Percentiles rank a stretch among this genome's conserved stretches.
Conservation (phyloP, 1,284 basidiomycete genomes). For the Cerrena zonata region DNA sequence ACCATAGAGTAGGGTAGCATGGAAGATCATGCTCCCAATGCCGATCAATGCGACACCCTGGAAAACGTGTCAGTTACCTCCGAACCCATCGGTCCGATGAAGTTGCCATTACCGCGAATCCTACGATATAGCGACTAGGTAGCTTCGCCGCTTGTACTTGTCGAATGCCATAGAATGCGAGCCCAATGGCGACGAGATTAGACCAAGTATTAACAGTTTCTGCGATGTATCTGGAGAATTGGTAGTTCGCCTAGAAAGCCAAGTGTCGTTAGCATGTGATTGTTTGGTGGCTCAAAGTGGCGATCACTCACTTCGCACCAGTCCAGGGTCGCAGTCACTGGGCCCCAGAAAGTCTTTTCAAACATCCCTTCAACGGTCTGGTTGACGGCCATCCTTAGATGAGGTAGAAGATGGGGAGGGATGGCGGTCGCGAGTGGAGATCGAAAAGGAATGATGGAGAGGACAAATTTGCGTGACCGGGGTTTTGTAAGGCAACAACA, state of each 20-base stretch:
- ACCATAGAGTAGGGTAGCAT: slow-evolving; percentile 62
- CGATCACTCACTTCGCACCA: slow-evolving; percentile 63
- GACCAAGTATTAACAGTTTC: slow-evolving; percentile 64
- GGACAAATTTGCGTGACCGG: neutral
- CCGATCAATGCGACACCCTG: slow-evolving; percentile 59
- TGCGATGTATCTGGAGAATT: slow-evolving; percentile 64
- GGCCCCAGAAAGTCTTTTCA: slow-evolving; percentile 41
- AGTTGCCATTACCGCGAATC: slow-evolving; percentile 41
- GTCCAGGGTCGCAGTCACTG: slow-evolving; percentile 61
- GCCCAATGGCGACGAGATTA: slow-evolving; percentile 49
- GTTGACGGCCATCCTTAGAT: slow-evolving; percentile 4
- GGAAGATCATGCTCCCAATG: slow-evolving; percentile 62
- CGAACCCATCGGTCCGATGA: neutral
- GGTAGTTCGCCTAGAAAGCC: slow-evolving; percentile 54
- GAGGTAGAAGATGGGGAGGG: neutral
- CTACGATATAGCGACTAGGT: slow-evolving; percentile 45
- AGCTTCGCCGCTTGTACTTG: slow-evolving; percentile 36
- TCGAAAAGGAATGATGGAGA: neutral
- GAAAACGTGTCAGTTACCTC: neutral
- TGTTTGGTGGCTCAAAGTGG: neutral
- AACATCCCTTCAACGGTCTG: slow-evolving; percentile 1
- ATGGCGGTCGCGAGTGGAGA: neutral
- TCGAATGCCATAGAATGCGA: slow-evolving; percentile 43
- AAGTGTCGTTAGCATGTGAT: slow-evolving; percentile 9
- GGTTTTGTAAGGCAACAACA: neutral